Evolutionary conservation across 495 filamentous ascomycete species (phyloP), one percentile per base, ranked within the genome.

Genomic region (Penicillium canariense): DNA sequence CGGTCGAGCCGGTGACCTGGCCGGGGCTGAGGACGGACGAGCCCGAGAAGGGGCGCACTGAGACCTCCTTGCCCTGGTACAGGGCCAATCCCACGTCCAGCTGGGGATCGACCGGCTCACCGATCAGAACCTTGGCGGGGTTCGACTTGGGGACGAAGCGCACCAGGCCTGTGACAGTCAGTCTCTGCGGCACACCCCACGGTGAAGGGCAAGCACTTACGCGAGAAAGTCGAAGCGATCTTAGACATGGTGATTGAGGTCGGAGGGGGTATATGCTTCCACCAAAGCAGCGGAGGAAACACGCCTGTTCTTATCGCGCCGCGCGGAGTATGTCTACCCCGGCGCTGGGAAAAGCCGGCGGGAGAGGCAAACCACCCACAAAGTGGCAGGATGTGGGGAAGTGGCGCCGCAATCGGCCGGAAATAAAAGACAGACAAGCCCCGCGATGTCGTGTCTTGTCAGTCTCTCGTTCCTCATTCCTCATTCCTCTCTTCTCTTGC

Each of bases 91-190:
- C 82, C 22, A 85, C 74, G 52, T 85, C 80, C 26, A 84, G 50
- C 11, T 75, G 56, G 8, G 67, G 57, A 55, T 82, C 75, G 20
- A 77, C 65, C 14, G 83, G 83, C 66, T 85, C 77, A 28, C 82
- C 82, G 60, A 85, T 79, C 36, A 84, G 66, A 54, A 81, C 63
- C 50, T 73, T 77, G 59, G 65, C 60, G 36, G 70, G 67, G 55
- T 76, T 71, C 11, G 74, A 79, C 63, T 78, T 81, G 51, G 84
- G 78, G 39, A 76, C 68, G 56, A 85, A 85, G 49, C 83, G 79
- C 58, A 84, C 80, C 61, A 85, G 74, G 63, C 82, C 82, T 84
- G 54, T 10, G 18, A 10, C 1, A 35, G n/a, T 45, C 8, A 43
- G 38, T 36, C 18, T 22, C 46, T 9, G 17, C 26, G 2, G 14